Evolutionary conservation across 2,329 filamentous ascomycete species (phyloP), one percentile per base, ranked within the genome.

Genomic region (Colletotrichum caudatum): DNA sequence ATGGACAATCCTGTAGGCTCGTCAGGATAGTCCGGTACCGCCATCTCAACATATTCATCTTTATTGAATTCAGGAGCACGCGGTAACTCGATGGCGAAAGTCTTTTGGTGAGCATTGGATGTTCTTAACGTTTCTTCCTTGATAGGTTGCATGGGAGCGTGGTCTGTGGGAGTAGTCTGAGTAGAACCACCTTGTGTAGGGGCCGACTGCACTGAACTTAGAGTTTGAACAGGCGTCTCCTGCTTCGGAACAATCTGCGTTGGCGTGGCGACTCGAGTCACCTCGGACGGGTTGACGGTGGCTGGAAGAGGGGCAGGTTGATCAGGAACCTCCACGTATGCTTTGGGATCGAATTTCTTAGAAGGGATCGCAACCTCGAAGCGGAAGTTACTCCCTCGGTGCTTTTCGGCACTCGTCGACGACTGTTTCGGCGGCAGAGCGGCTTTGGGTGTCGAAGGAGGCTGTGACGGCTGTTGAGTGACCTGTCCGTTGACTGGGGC

Each of bases 281-380:
- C 61, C 51, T 67, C 65, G 14, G 61, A 44, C 53, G 59, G 46
- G 41, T 53, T 50, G 12, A 41, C 57, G 29, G 54, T 44, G 14
- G 75, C 61, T 11, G 71, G 69, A 35, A 77, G 77, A 3, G 74
- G 69, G 8, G 75, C 76, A 1, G 76, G 62, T 53, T 74, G 64
- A 39, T 77, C 77, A 23, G 76, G 64, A 26, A 79, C 74, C 51
- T 82, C 81, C 26, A 79, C 73, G 61, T 84, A 84, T 6, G 80
- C 76, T 1, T 79, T 79, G 29, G 76, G 77, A 63, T 84, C 82
- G 66, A 83, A 80, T 16, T 79, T 81, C 76, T 84, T 85, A 8
- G 83, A 81, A 4, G 86, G 84, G 71, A 88, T 84, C 11, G 81
- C 78, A 60, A 88, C 83, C 74, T 88, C 85, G 61, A 88, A 82